Conservation (phyloP, 2,329 filamentous ascomycete species). For the Diaporthe sp. region DNA sequence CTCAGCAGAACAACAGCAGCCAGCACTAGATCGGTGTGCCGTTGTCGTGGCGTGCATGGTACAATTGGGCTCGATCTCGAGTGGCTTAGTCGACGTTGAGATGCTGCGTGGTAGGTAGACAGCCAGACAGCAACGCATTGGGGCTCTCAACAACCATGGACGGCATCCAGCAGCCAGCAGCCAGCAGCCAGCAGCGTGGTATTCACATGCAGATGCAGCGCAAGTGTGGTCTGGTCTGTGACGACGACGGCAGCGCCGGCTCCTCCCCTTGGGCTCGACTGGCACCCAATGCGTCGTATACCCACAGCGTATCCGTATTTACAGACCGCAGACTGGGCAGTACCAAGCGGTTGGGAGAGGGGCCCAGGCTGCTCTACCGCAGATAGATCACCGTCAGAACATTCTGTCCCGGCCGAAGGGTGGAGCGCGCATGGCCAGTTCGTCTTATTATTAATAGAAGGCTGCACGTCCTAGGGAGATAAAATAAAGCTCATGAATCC, state of each 20-base stretch:
- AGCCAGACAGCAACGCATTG: too few species aligned
- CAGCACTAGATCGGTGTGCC: not conserved
- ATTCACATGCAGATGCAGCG: not conserved
- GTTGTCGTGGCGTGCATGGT: not conserved
- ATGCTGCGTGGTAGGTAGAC: not conserved
- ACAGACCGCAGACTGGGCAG: conserved; percentile 21
- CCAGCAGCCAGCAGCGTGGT: not conserved
- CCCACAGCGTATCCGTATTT: conserved; percentile 26
- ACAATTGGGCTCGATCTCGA: not conserved
- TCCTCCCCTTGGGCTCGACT: not conserved
- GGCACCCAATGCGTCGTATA: conserved; percentile 25
- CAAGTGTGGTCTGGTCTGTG: not conserved
- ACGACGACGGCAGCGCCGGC: conserved; percentile 20
- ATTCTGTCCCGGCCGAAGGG: not conserved
- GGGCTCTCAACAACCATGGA: not conserved
- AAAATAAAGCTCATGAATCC: conserved; percentile 25
- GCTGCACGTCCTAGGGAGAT: conserved; percentile 3
- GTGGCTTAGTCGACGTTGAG: not conserved
- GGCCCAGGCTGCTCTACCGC: conserved; percentile 9
- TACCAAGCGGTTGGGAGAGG: conserved; percentile 23
- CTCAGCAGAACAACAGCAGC: not conserved
- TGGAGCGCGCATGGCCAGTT: not conserved
- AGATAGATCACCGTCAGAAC: not conserved
- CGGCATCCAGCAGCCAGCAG: not conserved
- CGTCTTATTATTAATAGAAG: conserved; percentile 23